Base-by-base conservation (phyloP, 1,284 basidiomycete genomes). In the Tetrapyrgos nigripes region DNA sequence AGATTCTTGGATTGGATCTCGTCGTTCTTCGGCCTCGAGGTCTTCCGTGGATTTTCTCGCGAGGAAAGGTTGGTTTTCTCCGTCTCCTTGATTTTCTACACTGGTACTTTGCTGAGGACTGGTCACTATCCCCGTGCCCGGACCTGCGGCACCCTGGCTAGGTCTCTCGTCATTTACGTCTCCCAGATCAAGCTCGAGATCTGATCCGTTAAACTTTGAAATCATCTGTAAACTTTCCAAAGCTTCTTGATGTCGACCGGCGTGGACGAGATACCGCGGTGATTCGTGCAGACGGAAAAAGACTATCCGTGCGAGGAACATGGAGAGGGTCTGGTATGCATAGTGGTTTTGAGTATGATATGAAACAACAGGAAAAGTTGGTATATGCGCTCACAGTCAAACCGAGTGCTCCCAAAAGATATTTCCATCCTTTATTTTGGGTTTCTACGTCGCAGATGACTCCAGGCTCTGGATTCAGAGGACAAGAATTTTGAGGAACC, bases 231-330 rank as follows among this genome's bases (percentile, higher is more conserved):
- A 81, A 2, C 89, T 89, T 61, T 91, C 84, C 43, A 96, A 75
- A 0, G 96, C 96, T 68, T 97, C 94, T 54, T 87, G 83, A 28
- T 84, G 85, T 29, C 93, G 83, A 9, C 94, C 93, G 0, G 91
- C 89, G 46, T 94, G 87, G 11, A 96, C 93, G 55, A 98, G 88
- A 68, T 89, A 97, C 33, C 94, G 87, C 9, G 97, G 96, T 0
- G 94, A 97, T 75, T 99, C 97, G 70, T 97, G 89, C 17, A 99
- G 78, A 9, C 87, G 86, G 81, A 98, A 97, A 72, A 98, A 89
- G 9, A 93, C 78, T 62, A 97, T 92, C 17, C 96, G 91, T 2
- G 88, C 88, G 23, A 92, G 70, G 69, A 96, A 95, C 88, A 98
- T 97, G 1, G 81, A 73, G 14, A 96, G 77, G 14, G 96, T 98